Evolutionary conservation across 1,284 basidiomycete genomes (phyloP), one percentile per base, ranked within the genome.

Genomic region (Ganoderma lingzhi): DNA sequence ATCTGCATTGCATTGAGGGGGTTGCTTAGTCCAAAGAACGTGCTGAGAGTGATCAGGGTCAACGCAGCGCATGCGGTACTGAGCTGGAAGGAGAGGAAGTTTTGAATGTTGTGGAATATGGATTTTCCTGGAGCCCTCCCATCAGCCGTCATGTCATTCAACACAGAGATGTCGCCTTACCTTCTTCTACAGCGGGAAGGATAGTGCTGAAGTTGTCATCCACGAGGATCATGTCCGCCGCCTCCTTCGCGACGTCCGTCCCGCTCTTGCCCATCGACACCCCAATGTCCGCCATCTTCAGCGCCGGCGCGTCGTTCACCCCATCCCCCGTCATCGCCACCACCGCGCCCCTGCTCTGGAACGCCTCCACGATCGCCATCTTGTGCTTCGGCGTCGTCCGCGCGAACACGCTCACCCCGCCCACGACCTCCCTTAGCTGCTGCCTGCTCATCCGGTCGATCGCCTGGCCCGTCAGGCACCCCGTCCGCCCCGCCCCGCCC

Each of bases 1-100:
- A 99, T 99, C 81, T 99, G 97, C 96, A 99, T 99, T 3, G 97
- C 93, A 79, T 99, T 99, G 72, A 99, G 86, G 17, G 97, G 97
- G 78, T 97, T 96, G 75, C 91, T 92, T 62, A 98, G 84, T 19
- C 93, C 90, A 74, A 98, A 89, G 78, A 96, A 86, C 17, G 97
- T 99, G 77, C 94, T 96, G 64, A 98, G 86, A 4, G 96, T 97
- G 81, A 99, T 98, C 71, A 99, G 86, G n/a, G 93, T 91, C 69
- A 99, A 84, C 2, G 97, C 97, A 14, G 97, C 96, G 6, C 96
- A 95, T 1, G 97, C 97, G 1, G 97, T 99, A 72, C 95, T 97
- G 23, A 99, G 90, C 82, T 99, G 97, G 87, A 99, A 99, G 45
- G 93, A 90, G 63, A 99, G 84, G 86, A 99, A 99, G 80, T 98